Base-by-base conservation (phyloP, 2,329 filamentous ascomycete species). In the Fusarium sterilihyphosum region DNA sequence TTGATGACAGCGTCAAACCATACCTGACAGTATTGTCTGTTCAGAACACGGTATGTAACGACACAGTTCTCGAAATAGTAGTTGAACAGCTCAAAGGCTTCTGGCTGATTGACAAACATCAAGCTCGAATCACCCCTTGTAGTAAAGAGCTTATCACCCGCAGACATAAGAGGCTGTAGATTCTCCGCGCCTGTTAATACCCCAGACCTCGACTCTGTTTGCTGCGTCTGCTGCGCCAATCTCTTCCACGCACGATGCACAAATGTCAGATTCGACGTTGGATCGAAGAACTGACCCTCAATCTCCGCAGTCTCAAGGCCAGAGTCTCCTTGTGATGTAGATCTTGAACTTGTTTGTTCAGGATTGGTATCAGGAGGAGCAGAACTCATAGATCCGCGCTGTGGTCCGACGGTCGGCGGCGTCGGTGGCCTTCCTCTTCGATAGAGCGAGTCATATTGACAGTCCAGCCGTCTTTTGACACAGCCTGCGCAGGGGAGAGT, bases 61-160 rank as follows among this genome's bases (percentile, higher is more conserved):
- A 89, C 88, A 12, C 88, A 89, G 65, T 88, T 89, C 53, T 91
- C 88, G 70, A 91, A 91, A 61, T 91, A 91, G 12, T 88, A 81
- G 13, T 84, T 82, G 9, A 91, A 80, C 5, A 90, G 44, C 3
- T 69, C 60, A 8, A 67, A 71, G 12, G 81, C 82, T 2, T 79
- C 77, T 12, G 82, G 80, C 50, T 84, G 62, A 9, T 84, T 83
- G 61, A 89, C 62, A 54, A 81, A 68, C 68, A 85, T 80, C 8
- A 78, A 76, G 10, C 77, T 70, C 33, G 81, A 77, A 5, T 79
- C 77, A 5, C 82, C 70, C 16, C 71, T 66, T 1, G 75, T 78
- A 1, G 81, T 81, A 46, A 88, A 84, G 5, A 87, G 87, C 29
- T 84, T 86, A 70, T 89, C 88, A 1, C 87, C 87, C 67, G 84